Base-by-base conservation (phyloP, 2,329 filamentous ascomycete species). In the Cladosporium halotolerans region DNA sequence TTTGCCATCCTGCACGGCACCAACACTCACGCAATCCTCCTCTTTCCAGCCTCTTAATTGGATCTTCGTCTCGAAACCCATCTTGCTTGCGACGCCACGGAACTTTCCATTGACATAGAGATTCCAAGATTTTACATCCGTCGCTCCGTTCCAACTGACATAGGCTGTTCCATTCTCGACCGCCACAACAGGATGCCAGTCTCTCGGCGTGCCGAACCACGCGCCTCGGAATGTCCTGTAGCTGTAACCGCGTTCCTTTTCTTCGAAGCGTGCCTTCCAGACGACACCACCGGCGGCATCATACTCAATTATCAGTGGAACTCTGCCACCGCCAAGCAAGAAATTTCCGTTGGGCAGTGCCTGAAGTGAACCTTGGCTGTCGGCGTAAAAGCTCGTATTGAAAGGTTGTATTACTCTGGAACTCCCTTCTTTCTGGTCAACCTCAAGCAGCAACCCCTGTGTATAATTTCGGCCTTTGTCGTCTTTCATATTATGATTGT, bases 121-220 rank as follows among this genome's bases (percentile, higher is more conserved):
- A 31, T 55, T 57, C 61, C 62, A 66, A 3, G 44, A 55, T 33
- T 56, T 43, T 2, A 66, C 62, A 34, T 66, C 62, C 9, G 63
- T 66, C 11, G 63, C 63, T 8, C 62, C 63, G 46, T 65, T 65
- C 63, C 63, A 64, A 52, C 58, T 62, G 23, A 63, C 60, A 43
- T 60, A 64, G 11, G 31, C 52, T 13, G 16, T 51, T 6, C 32
- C 53, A 31, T 47, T 32, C 13, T 14, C 47, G 10, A 57, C 18
- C 14, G 45, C 43, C 8, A 53, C 39, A 45, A 43, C 49, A 1
- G 55, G 55, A 16, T 44, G 8, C 47, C 46, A 51, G 10, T 41
- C 18, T 32, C 28, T 40, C 1, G 61, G 63, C 10, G 55, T 62
- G 2, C 46, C 63, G 23, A 56, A 47, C 63, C 63, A 65, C 2